Percentiles rank a stretch among this genome's conserved stretches.
Evolutionary conservation across 139 green algal species (phyloP).

Genomic region (Eudorina sp.): DNA sequence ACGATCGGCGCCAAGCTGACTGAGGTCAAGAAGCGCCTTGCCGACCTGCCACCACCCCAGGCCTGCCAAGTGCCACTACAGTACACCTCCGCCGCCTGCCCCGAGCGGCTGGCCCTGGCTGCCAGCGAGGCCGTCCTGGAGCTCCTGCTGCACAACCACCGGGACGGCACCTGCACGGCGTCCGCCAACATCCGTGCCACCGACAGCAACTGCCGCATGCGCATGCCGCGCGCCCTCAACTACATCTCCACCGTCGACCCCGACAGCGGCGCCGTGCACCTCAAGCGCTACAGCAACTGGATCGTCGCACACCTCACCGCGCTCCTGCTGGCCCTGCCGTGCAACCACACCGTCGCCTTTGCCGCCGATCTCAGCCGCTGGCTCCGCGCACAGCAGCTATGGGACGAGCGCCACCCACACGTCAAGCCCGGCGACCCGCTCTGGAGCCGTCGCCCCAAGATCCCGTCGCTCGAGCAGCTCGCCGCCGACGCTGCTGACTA

Average conservation of each 20-base stretch:
- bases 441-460: neutral
- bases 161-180: slow-evolving; percentile 20
- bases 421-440: neutral
- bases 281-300: neutral
- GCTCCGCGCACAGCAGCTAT: neutral
- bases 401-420: neutral
- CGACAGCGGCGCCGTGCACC: neutral
- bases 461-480: neutral
- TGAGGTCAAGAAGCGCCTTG: neutral
- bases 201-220: slow-evolving; percentile 13
- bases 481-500: neutral
- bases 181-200: neutral
- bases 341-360: slow-evolving; percentile 7
- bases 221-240: neutral
- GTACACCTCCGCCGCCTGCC: neutral
- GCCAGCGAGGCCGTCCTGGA: neutral
- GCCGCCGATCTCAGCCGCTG: neutral
- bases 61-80: neutral
- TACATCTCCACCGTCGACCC: neutral
- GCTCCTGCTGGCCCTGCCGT: neutral
- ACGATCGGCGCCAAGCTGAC: neutral
- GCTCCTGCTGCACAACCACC: neutral
- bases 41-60: too few relatives aligned
- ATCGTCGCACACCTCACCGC: neutral
- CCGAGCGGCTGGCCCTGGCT: neutral